phyloP scores from a whole-genome alignment of 805 yeast genomes.

The Millerago galiae region DNA sequence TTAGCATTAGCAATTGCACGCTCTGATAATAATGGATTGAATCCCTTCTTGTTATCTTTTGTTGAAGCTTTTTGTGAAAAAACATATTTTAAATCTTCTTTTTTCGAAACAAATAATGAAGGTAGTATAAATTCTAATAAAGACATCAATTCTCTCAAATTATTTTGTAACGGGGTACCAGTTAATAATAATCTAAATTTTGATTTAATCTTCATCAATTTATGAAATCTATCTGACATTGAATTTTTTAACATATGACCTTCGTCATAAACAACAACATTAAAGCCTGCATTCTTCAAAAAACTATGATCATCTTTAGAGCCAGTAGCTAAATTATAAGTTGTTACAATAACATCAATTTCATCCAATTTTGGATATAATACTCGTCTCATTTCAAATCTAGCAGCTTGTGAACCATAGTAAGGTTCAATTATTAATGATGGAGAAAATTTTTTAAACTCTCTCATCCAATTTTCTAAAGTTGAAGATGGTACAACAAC shows the following conservation, averaged over 20 bases:
- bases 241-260: constrained; percentile 96
- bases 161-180: constrained; percentile 96
- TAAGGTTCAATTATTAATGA: constrained; percentile 78
- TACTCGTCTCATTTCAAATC: constrained; percentile 76
- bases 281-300: constrained; percentile 66
- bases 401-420: constrained; percentile 80
- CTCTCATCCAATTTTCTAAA: constrained; percentile 95
- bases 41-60: constrained; percentile 39
- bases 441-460: constrained; percentile 86
- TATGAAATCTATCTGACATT: constrained; percentile 75
- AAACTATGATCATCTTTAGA: constrained; percentile 76
- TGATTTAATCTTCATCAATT: constrained; percentile 78
- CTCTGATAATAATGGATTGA: constrained; percentile 77
- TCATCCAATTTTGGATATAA: constrained; percentile 44
- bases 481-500: constrained; percentile 97
- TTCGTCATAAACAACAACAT: constrained; percentile 91
- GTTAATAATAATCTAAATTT: constrained; percentile 83
- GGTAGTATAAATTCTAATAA: constrained; percentile 90
- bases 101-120: constrained; percentile 66
- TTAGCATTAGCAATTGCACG: constrained; percentile 92
- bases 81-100: constrained; percentile 72
- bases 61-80: constrained; percentile 87
- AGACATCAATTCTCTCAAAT: constrained; percentile 83
- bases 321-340: constrained; percentile 89
- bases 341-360: constrained; percentile 89